These are phyloP conservation scores for Anastatica hierochuntica DNA, from an alignment of 345 rosid species.

Conservation along the genomic window DNA sequence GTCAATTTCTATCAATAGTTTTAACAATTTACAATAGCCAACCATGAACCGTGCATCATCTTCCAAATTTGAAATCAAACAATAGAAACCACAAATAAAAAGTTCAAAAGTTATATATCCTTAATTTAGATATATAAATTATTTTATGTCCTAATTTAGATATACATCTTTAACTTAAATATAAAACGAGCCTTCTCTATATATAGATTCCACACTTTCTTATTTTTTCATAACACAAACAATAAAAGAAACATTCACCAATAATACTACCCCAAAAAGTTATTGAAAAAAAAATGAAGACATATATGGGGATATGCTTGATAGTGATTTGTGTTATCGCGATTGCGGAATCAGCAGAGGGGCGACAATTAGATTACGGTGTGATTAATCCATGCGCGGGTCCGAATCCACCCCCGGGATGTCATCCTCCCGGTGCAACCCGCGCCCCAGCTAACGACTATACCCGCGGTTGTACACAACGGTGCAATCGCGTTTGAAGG, in stretches of 20 bases:
- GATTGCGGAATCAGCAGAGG: not conserved
- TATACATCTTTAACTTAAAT: too few species aligned
- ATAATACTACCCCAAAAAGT: not conserved
- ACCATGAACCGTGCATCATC: not conserved
- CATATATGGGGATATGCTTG: not conserved
- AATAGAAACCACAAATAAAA: not conserved
- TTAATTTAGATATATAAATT: too few species aligned
- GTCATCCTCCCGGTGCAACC: not conserved
- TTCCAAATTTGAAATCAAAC: not conserved
- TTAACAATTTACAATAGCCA: not conserved
- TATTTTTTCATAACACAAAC: not conserved
- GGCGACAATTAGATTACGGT: not conserved
- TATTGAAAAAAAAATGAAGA: not conserved
- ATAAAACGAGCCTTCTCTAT: not conserved
- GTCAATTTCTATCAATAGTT: too few species aligned
- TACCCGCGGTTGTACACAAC: not conserved
- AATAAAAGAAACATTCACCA: not conserved
- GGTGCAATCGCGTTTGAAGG: not conserved
- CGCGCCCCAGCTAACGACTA: not conserved
- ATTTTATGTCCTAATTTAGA: too few species aligned
- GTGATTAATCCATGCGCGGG: not conserved
- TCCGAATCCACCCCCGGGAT: conserved; percentile 3
- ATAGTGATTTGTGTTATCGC: not conserved
- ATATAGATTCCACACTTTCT: not conserved
- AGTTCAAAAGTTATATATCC: not conserved